Conservation (phyloP, 2,329 filamentous ascomycete species). For the Rutstroemia sydowiana region DNA sequence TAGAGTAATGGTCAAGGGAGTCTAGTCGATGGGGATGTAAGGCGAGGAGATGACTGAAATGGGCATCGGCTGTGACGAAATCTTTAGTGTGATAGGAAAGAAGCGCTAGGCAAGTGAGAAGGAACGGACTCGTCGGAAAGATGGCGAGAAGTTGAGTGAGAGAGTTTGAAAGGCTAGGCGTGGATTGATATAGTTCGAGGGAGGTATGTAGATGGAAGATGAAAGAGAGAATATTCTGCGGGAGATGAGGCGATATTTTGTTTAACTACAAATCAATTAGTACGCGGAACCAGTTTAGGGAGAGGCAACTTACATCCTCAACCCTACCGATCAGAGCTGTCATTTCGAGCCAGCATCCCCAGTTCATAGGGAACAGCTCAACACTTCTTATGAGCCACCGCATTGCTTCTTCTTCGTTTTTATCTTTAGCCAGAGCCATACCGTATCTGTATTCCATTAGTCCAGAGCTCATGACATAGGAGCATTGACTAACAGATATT, state of each 20-base stretch:
- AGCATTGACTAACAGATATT: slow-evolving; percentile 56
- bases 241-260: slow-evolving; percentile 63
- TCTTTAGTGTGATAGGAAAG: slow-evolving; percentile 87
- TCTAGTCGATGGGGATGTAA: slow-evolving; percentile 70
- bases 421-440: slow-evolving; percentile 81
- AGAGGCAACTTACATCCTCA: slow-evolving; percentile 60
- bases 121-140: slow-evolving; percentile 82
- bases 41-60: slow-evolving; percentile 74
- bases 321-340: slow-evolving; percentile 69
- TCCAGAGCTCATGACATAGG: not conserved
- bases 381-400: slow-evolving; percentile 84
- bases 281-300: not conserved
- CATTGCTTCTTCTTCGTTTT: slow-evolving; percentile 79
- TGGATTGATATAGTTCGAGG: slow-evolving; percentile 85
- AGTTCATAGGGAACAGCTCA: slow-evolving; percentile 87
- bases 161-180: slow-evolving; percentile 63
- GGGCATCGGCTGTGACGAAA: slow-evolving; percentile 57
- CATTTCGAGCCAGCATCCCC: slow-evolving; percentile 94
- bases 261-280: slow-evolving; percentile 51
- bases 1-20: slow-evolving; percentile 90
- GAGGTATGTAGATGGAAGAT: slow-evolving; percentile 91
- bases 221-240: slow-evolving; percentile 84
- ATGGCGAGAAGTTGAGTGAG: slow-evolving; percentile 73
- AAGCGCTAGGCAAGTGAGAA: slow-evolving; percentile 82
- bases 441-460: slow-evolving; percentile 54